Base-by-base conservation (phyloP, 768 basidiomycete species). In the Boletus huronensis region DNA sequence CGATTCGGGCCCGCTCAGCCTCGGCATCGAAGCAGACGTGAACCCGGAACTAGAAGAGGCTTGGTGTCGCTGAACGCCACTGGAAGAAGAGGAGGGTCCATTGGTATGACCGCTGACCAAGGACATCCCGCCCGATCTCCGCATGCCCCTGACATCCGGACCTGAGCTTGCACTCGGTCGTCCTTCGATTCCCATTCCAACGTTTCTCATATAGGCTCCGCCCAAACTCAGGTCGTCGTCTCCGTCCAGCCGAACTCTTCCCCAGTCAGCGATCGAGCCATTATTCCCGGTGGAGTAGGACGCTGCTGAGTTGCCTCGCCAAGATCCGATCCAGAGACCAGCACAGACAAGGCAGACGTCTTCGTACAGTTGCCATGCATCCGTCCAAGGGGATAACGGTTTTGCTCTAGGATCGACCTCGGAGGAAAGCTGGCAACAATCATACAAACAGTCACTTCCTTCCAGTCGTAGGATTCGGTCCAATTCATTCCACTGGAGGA, bases 341-440 rank as follows among this genome's bases (percentile, higher is more conserved):
- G 89, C 90, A 62, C 90, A 92, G 42, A 90, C 75, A 38, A 91
- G 74, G 57, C 91, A 93, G 21, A 87, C 85, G 55, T 93, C 91
- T 70, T 93, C 90, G 61, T 93, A 93, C 13, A 92, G 75, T 25
- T 82, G 80, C 88, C 89, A 91, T 8, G 81, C 80, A 57, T 91
- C 90, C 14, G 82, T 78, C 87, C 87, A 90, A 3, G 76, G 60
- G 4, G 81, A 75, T 19, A 79, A 64, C 9, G 74, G 55, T 51
- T 75, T 79, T 11, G 71, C 67, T 63, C 74, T 78, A 5, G 62
- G 44, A 26, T 69, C 65, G 16, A 66, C 38, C 31, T 69, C 65
- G 14, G 71, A 41, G 17, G 66, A 62, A 48, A 25, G 74, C 48
- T 54, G 63, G 50, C 75, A 75, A 48, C 81, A 81, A 25, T 65